phyloP scores from a whole-genome alignment of 192 early-diverging fungal species.

The Phycomyces nitens region DNA sequence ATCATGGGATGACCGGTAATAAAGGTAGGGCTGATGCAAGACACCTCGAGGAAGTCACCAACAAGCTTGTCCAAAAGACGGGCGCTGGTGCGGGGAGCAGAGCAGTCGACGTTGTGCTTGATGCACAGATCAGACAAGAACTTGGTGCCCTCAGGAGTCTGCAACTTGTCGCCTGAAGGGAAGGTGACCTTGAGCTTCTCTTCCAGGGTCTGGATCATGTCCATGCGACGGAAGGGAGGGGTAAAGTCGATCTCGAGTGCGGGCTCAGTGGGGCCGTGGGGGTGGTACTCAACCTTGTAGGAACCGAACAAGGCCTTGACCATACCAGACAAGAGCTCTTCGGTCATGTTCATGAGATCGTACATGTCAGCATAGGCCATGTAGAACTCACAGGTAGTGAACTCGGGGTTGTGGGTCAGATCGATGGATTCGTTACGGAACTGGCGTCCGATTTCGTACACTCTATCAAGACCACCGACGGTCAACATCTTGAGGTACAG shows the following conservation, averaged over 20 bases:
- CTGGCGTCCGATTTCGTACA: conserved; percentile 98
- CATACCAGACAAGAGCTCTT: conserved; percentile 82
- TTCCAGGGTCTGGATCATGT: conserved; percentile 93
- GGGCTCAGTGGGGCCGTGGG: conserved; percentile 76
- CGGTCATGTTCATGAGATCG: conserved; percentile 96
- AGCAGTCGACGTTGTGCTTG: conserved; percentile 95
- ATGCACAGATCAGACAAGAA: conserved; percentile 89
- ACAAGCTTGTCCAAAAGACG: conserved; percentile 95
- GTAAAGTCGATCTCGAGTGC: conserved; percentile 91
- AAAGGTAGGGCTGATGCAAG: conserved; percentile 86
- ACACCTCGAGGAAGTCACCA: conserved; percentile 76
- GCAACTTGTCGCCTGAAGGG: conserved; percentile 82
- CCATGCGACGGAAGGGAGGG: conserved; percentile 90
- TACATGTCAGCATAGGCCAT: conserved; percentile 99
- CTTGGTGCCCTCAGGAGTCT: conserved; percentile 76
- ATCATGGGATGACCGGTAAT: conserved; percentile 97
- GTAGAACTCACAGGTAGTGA: conserved; percentile 99
- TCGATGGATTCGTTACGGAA: conserved; percentile 99
- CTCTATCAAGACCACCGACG: conserved; percentile 96
- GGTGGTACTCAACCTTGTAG: conserved; percentile 94
- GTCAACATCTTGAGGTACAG: conserved; percentile 97
- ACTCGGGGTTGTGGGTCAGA: conserved; percentile 99
- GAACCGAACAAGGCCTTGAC: conserved; percentile 88
- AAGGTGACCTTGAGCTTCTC: conserved; percentile 86
- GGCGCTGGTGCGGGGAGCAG: conserved; percentile 87